phyloP scores from a whole-genome alignment of 306 rosid genomes.

The Cucurbita moschata region DNA sequence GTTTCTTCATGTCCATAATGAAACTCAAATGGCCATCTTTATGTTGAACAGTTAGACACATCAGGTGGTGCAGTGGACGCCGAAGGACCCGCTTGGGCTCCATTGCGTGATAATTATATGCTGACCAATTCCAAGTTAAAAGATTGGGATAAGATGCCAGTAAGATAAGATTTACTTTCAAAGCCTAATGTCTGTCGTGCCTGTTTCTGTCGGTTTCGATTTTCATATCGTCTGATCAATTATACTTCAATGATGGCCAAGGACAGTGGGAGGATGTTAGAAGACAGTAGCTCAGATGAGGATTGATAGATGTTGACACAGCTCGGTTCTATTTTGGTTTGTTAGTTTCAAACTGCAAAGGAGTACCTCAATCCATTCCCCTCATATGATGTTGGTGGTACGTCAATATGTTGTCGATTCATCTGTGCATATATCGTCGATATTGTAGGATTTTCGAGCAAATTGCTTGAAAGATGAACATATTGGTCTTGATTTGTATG shows the following conservation, averaged over 20 bases:
- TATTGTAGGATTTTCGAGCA: neutral
- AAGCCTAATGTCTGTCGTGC: neutral
- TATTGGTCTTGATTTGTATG: neutral
- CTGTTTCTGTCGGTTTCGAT: neutral
- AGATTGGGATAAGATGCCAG: slow-evolving; percentile 81
- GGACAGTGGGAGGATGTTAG: slow-evolving; percentile 38
- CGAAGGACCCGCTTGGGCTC: slow-evolving; percentile 88
- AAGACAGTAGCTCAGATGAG: slow-evolving; percentile 54
- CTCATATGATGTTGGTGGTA: neutral
- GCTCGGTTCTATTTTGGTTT: neutral
- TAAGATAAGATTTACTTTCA: slow-evolving; percentile 15
- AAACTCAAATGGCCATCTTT: neutral
- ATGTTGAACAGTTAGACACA: slow-evolving; percentile 26
- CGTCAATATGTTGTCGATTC: neutral
- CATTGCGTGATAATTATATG: slow-evolving; percentile 84
- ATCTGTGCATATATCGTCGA: neutral
- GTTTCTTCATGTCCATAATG: neutral
- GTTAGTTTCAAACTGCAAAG: neutral
- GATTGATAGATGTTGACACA: slow-evolving; percentile 15
- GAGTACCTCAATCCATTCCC: too few relatives aligned
- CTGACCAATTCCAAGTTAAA: slow-evolving; percentile 65
- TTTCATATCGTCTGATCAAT: neutral
- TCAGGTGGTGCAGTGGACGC: slow-evolving; percentile 26
- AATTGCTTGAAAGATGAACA: neutral
- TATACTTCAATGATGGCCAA: slow-evolving; percentile 15